Conservation (phyloP, 306 rosid genomes). For the Pyrus communis region DNA sequence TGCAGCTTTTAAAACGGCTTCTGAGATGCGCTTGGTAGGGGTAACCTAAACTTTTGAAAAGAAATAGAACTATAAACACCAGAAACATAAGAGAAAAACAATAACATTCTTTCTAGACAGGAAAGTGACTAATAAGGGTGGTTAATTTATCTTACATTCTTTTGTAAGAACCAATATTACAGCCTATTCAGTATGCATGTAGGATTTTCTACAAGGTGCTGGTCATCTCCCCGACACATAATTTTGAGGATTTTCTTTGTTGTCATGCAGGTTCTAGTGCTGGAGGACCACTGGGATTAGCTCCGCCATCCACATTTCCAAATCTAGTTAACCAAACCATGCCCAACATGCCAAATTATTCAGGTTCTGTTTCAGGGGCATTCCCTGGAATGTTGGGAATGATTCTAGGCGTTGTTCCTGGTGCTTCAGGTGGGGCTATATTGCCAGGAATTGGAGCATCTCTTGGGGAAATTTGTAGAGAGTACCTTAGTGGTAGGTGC, state of each 20-base stretch:
- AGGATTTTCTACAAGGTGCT: background rate
- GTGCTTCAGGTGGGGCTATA: conserved; percentile 92
- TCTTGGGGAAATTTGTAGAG: conserved; percentile 93
- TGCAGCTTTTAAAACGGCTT: background rate
- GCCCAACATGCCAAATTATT: conserved; percentile 99
- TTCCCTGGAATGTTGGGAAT: conserved; percentile 95
- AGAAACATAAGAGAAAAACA: background rate
- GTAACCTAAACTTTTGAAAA: background rate
- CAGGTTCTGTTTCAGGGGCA: conserved; percentile 95
- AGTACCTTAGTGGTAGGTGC: conserved; percentile 91
- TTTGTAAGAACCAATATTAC: background rate
- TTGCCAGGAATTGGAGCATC: conserved; percentile 96
- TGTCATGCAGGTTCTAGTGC: conserved; percentile 46
- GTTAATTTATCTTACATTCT: background rate
- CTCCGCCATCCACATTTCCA: conserved; percentile 72
- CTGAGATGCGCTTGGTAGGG: background rate
- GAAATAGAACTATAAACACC: background rate
- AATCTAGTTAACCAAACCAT: conserved; percentile 88
- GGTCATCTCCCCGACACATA: background rate
- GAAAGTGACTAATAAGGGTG: background rate
- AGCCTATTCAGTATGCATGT: background rate
- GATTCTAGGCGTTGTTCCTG: conserved; percentile 92
- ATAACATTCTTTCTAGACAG: background rate
- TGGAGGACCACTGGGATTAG: conserved; percentile 83
- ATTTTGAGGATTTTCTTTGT: conserved; percentile 18